phyloP scores from a whole-genome alignment of 1,284 basidiomycete genomes.

The Fistulinella cinereoalba region DNA sequence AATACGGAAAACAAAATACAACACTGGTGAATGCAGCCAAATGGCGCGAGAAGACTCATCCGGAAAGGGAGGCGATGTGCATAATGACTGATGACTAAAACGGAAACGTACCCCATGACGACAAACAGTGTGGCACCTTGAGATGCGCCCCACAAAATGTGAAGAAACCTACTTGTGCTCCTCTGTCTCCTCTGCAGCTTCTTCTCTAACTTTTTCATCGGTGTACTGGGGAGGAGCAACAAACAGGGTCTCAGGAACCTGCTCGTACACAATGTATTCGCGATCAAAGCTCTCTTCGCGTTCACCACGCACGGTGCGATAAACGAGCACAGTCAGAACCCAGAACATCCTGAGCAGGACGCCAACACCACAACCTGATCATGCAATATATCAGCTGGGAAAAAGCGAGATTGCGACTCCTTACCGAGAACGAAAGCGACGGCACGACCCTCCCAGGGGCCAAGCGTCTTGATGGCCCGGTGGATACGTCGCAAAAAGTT shows the following conservation, averaged over 20 bases:
- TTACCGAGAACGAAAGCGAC: conserved; percentile 77
- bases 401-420: conserved; percentile 18
- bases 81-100: conserved; percentile 6
- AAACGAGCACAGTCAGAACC: conserved; percentile 59
- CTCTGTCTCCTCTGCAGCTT: conserved; percentile 11
- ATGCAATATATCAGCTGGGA: conserved; percentile 4
- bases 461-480: conserved; percentile 60
- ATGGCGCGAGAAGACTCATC: conserved; percentile 4
- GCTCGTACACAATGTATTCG: conserved; percentile 39
- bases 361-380: conserved; percentile 70
- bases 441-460: conserved; percentile 76
- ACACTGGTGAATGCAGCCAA: conserved; percentile 9
- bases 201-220: conserved; percentile 44
- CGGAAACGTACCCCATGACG: background rate
- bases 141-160: too few relatives aligned
- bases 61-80: background rate
- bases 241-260: conserved; percentile 35
- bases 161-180: conserved; percentile 16
- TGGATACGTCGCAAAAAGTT: conserved; percentile 60
- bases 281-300: conserved; percentile 36
- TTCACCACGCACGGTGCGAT: conserved; percentile 50
- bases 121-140: too few relatives aligned
- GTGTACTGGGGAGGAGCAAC: conserved; percentile 51
- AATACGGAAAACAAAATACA: conserved; percentile 13
- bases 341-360: conserved; percentile 75